These are phyloP conservation scores for Lojkania enalia DNA, from an alignment of 2,329 filamentous ascomycete genomes.

Conservation along the genomic window DNA sequence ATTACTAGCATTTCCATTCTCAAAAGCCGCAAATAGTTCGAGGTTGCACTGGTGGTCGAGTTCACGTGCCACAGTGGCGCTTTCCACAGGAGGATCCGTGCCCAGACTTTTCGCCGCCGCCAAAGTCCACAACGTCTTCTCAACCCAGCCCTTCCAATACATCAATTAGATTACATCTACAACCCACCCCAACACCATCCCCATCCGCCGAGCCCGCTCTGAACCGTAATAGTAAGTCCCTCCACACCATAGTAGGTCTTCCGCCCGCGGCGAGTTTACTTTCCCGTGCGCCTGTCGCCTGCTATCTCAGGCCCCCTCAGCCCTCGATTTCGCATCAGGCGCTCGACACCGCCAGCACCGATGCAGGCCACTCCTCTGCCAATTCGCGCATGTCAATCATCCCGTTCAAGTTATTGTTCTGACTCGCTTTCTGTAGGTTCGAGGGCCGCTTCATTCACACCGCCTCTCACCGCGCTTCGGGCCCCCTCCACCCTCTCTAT, in stretches of 20 bases:
- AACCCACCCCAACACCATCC: slow-evolving; percentile 36
- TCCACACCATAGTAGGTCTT: slow-evolving; percentile 12
- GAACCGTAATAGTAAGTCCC: slow-evolving; percentile 41
- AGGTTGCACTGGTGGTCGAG: background rate
- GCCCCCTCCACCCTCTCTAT: slow-evolving; percentile 15
- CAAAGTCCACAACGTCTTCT: slow-evolving; percentile 37
- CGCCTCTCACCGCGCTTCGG: slow-evolving; percentile 33
- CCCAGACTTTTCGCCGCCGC: slow-evolving; percentile 29
- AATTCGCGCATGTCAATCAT: slow-evolving; percentile 9
- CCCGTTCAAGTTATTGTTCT: slow-evolving; percentile 16
- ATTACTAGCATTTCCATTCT: slow-evolving; percentile 18
- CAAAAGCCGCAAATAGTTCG: slow-evolving; percentile 21
- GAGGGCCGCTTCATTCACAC: slow-evolving; percentile 36
- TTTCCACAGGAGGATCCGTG: slow-evolving; percentile 30
- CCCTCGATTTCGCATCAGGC: slow-evolving; percentile 32
- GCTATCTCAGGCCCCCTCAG: slow-evolving; percentile 25
- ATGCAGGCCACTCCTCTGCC: slow-evolving; percentile 11
- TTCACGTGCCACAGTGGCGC: slow-evolving; percentile 37
- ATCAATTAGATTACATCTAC: slow-evolving; percentile 46
- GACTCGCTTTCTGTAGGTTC: slow-evolving; percentile 34
- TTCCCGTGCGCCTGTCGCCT: slow-evolving; percentile 4
- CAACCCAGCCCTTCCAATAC: slow-evolving; percentile 44
- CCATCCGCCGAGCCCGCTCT: slow-evolving; percentile 40
- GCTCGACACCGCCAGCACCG: slow-evolving; percentile 27
- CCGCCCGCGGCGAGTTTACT: slow-evolving; percentile 13